Conservation (phyloP, 2,329 filamentous ascomycete species). For the Aspergillus sp. region DNA sequence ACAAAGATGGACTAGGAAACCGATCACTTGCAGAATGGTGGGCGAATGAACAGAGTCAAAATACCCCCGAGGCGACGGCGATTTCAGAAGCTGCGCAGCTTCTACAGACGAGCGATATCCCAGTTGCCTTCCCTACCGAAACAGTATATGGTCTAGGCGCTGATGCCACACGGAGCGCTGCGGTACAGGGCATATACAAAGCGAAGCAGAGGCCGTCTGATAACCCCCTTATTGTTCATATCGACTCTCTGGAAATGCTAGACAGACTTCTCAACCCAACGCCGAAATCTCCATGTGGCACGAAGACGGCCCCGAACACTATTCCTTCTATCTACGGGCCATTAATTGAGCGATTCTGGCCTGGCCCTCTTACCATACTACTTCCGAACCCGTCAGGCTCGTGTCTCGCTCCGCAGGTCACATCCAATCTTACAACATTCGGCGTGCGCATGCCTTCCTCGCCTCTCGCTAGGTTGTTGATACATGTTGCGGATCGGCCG, state of each 20-base stretch:
- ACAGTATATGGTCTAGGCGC: conserved; percentile 97
- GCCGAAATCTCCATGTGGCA: conserved; percentile 28
- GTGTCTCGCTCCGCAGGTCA: conserved; percentile 83
- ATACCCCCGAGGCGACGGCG: conserved; percentile 48
- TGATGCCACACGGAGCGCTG: conserved; percentile 80
- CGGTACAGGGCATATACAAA: conserved; percentile 87
- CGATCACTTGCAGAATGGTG: conserved; percentile 41
- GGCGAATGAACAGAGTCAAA: conserved; percentile 33
- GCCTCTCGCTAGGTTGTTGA: conserved; percentile 81
- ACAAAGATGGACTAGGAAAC: conserved; percentile 31
- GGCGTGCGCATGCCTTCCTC: conserved; percentile 87
- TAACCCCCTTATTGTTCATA: conserved; percentile 92
- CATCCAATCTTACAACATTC: conserved; percentile 79
- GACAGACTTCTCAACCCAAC: conserved; percentile 57
- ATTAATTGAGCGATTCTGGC: conserved; percentile 85
- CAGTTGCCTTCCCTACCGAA: conserved; percentile 95
- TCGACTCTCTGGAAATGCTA: conserved; percentile 78
- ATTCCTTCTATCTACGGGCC: conserved; percentile 76
- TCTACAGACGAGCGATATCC: conserved; percentile 65
- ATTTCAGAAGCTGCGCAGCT: conserved; percentile 66
- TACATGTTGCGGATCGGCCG: conserved; percentile 72
- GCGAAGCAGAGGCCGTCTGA: conserved; percentile 90
- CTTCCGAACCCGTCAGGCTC: conserved; percentile 72
- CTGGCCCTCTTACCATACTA: conserved; percentile 87
- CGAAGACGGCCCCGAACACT: conserved; percentile 25